phyloP scores from a whole-genome alignment of 2,329 filamentous ascomycete genomes.

The Scedosporium dehoogii region DNA sequence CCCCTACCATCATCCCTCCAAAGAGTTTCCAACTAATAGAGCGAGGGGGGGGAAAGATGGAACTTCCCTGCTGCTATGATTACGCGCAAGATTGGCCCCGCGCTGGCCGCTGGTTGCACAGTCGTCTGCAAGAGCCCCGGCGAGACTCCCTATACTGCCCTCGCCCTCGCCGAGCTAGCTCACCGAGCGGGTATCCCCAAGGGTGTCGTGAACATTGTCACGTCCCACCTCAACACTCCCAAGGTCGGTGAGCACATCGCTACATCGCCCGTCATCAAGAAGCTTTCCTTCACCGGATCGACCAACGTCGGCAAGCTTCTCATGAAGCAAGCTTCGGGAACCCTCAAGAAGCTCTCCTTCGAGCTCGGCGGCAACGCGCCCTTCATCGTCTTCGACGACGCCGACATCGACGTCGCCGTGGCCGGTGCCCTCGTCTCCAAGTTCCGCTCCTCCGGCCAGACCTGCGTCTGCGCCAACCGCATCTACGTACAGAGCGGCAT shows the following conservation, averaged over 20 bases:
- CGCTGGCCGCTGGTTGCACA: slow-evolving; percentile 61
- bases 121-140: slow-evolving; percentile 80
- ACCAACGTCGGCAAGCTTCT: slow-evolving; percentile 35
- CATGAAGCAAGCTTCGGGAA: slow-evolving; percentile 61
- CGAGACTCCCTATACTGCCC: slow-evolving; percentile 80
- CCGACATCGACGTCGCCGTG: slow-evolving; percentile 58
- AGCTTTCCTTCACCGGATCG: slow-evolving; percentile 64
- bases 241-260: slow-evolving; percentile 55
- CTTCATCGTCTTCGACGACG: slow-evolving; percentile 68
- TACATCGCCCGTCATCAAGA: slow-evolving; percentile 40
- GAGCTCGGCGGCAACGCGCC: slow-evolving; percentile 67
- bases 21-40: too few species aligned
- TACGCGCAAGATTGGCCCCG: slow-evolving; percentile 35
- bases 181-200: slow-evolving; percentile 76
- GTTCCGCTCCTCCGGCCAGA: slow-evolving; percentile 64
- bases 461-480: slow-evolving; percentile 56
- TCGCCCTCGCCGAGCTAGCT: slow-evolving; percentile 75
- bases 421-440: slow-evolving; percentile 57
- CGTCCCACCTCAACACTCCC: slow-evolving; percentile 64
- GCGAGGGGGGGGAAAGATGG: slow-evolving; percentile 20
- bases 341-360: slow-evolving; percentile 64
- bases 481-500: slow-evolving; percentile 50
- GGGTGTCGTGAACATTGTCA: slow-evolving; percentile 81
- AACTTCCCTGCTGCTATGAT: slow-evolving; percentile 52
- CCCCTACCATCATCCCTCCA: too few species aligned